These are phyloP conservation scores for Ilex paraguariensis DNA, from an alignment of 305 asterid species.

Conservation along the genomic window DNA sequence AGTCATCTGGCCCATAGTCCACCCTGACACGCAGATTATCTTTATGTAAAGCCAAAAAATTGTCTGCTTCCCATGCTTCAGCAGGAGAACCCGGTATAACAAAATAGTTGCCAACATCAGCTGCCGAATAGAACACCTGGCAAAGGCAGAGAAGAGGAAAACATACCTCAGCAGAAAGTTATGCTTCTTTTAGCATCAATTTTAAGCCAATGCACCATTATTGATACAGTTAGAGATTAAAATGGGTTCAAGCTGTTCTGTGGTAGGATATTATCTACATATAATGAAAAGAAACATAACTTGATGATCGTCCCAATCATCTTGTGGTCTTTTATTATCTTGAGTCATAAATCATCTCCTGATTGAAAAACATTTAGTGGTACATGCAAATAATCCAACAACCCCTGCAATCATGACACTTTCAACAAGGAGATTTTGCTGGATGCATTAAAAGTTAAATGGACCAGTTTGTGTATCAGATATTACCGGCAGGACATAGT, in stretches of 20 bases:
- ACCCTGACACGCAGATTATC: slow-evolving; percentile 31
- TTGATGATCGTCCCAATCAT: too few species aligned
- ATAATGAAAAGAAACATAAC: too few species aligned
- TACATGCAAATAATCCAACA: too few species aligned
- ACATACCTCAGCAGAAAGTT: neutral
- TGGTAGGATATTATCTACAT: too few species aligned
- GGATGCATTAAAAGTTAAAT: too few species aligned
- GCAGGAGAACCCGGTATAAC: slow-evolving; percentile 83
- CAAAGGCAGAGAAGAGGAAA: slow-evolving; percentile 15
- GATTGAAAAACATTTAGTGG: too few species aligned
- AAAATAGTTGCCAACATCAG: slow-evolving; percentile 85
- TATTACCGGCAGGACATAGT: slow-evolving; percentile 73
- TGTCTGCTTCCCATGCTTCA: slow-evolving; percentile 62
- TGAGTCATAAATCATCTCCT: too few species aligned
- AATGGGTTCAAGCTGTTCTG: too few species aligned
- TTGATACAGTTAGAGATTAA: too few species aligned
- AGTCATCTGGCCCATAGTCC: slow-evolving; percentile 40
- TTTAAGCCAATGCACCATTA: neutral
- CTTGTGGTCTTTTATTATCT: too few species aligned
- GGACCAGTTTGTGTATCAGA: slow-evolving; percentile 2
- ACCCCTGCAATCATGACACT: too few species aligned
- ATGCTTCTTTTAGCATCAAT: neutral
- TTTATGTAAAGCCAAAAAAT: slow-evolving; percentile 21
- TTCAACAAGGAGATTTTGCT: too few species aligned
- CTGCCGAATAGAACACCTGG: slow-evolving; percentile 71